Conservation (phyloP, 306 rosid species). For the Sicyos baderoa region DNA sequence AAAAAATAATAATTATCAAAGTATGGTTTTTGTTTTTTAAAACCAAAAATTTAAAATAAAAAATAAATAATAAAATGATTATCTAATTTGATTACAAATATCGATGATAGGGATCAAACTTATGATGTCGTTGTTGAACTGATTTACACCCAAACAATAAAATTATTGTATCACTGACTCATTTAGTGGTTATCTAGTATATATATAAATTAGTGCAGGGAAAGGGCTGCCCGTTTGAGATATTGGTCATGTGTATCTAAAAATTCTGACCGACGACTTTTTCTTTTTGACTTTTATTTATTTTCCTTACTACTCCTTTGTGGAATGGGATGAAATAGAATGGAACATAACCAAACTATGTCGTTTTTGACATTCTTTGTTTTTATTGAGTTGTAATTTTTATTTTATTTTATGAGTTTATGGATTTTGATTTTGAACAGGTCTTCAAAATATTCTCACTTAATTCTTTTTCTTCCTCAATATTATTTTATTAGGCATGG, state of each 20-base stretch:
- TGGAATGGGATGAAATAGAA: neutral
- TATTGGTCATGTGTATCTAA: neutral
- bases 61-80: too few species aligned
- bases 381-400: neutral
- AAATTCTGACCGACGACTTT: neutral
- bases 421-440: neutral
- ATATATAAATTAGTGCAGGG: too few species aligned
- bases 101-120: too few species aligned
- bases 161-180: too few species aligned
- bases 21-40: too few species aligned
- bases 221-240: neutral
- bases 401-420: neutral
- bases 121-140: too few species aligned
- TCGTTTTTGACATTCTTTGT: conserved; percentile 17
- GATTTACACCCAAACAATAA: too few species aligned
- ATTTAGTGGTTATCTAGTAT: too few species aligned
- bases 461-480: neutral
- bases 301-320: neutral
- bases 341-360: conserved; percentile 7
- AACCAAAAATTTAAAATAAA: too few species aligned
- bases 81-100: too few species aligned
- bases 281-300: neutral
- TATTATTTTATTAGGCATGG: conserved; percentile 11
- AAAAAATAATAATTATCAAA: too few species aligned
- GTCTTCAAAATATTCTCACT: conserved; percentile 3